These are phyloP conservation scores for Erodium moschatum DNA, from an alignment of 441 rosid species.

Conservation along the genomic window DNA sequence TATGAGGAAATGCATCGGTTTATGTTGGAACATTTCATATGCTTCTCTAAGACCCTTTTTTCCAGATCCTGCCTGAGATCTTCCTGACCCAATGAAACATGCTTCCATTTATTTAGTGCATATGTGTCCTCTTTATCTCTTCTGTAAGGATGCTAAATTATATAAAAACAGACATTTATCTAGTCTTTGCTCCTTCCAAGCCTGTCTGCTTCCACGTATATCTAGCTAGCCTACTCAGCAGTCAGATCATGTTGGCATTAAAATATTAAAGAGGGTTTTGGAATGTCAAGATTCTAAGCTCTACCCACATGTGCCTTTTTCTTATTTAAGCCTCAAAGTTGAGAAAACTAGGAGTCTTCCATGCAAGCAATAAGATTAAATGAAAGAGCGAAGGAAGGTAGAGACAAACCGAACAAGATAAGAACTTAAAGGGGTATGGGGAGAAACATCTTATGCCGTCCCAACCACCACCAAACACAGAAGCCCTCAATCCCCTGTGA, in stretches of 20 bases:
- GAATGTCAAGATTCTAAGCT: constrained; percentile 35
- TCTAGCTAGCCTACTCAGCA: constrained; percentile 3
- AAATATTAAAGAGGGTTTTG: constrained; percentile 13
- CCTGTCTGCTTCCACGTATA: constrained; percentile 32
- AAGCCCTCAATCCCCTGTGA: constrained; percentile 22
- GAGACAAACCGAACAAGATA: constrained; percentile 23
- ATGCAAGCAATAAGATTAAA: constrained; percentile 20
- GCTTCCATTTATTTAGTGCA: constrained; percentile 24
- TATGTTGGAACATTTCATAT: constrained; percentile 31
- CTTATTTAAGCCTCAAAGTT: constrained; percentile 16
- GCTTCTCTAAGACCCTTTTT: constrained; percentile 27
- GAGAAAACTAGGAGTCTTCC: constrained; percentile 16
- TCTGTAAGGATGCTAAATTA: constrained; percentile 25
- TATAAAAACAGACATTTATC: background rate
- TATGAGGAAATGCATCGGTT: constrained; percentile 29
- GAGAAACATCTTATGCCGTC: constrained; percentile 27
- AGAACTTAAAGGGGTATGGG: constrained; percentile 38
- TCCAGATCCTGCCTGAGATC: constrained; percentile 39
- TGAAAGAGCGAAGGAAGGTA: background rate
- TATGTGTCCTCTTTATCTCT: constrained; percentile 23
- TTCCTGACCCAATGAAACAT: constrained; percentile 44
- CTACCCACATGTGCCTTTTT: constrained; percentile 27
- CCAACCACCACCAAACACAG: constrained; percentile 52
- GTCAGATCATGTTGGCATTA: constrained; percentile 17
- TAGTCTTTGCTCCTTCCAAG: constrained; percentile 27